phyloP scores from a whole-genome alignment of 148 eudicot genomes.

The Silene uniflora region DNA sequence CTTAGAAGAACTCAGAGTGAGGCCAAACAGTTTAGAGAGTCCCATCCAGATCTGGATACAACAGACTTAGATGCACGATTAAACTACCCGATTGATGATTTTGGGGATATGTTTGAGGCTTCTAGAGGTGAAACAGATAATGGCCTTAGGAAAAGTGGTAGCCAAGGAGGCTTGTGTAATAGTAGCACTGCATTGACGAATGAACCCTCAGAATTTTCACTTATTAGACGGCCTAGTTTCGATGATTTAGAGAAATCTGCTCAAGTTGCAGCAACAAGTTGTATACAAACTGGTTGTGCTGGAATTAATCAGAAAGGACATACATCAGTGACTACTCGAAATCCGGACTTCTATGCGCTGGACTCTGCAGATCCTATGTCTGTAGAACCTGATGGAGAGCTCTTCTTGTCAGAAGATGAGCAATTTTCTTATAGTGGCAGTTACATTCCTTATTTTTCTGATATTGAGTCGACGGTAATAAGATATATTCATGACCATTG shows the following conservation, averaged over 20 bases:
- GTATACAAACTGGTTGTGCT: conserved; percentile 21
- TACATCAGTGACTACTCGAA: not conserved
- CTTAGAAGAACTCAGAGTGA: conserved; percentile 32
- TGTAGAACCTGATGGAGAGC: conserved; percentile 25
- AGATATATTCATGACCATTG: not conserved
- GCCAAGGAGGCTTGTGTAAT: conserved; percentile 37
- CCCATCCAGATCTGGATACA: conserved; percentile 19
- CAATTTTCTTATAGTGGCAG: conserved; percentile 34
- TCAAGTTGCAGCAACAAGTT: conserved; percentile 19
- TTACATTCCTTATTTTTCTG: conserved; percentile 43
- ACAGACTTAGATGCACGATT: conserved; percentile 28
- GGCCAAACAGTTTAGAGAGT: conserved; percentile 36
- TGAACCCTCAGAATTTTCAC: conserved; percentile 23
- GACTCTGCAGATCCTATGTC: conserved; percentile 26
- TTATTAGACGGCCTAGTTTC: conserved; percentile 12
- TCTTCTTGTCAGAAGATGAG: conserved; percentile 32
- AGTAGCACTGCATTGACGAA: conserved; percentile 27
- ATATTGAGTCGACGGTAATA: conserved; percentile 43
- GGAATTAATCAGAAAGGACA: conserved; percentile 24
- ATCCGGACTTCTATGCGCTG: conserved; percentile 21
- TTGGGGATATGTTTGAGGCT: conserved; percentile 35
- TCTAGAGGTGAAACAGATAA: conserved; percentile 26
- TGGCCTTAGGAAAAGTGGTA: conserved; percentile 33
- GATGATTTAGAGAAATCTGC: conserved; percentile 21
- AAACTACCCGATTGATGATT: conserved; percentile 27